Evolutionary conservation across 2,329 filamentous ascomycete species (phyloP), one percentile per base, ranked within the genome.

Genomic region (Penicillium capsulatum): DNA sequence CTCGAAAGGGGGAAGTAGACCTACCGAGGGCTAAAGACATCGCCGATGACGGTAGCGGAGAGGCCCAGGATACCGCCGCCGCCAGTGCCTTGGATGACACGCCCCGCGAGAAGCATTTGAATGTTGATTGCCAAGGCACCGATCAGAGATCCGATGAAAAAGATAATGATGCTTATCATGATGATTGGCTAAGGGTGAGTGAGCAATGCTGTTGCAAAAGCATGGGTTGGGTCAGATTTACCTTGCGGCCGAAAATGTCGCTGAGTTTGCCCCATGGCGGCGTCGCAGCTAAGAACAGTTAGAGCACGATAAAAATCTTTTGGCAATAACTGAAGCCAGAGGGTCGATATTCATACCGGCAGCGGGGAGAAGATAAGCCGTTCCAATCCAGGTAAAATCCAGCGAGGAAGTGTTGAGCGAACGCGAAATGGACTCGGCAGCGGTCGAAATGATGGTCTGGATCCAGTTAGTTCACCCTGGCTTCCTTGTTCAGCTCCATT

Each of bases 241-340:
- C 15, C 35, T 38, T 38, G 16, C 35, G 35, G 16, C 35, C 35
- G 17, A 31, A 38, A 17, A 38, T 38, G 29, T 38, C 35, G 29
- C 35, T 38, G 7, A 38, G n/a, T 15, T 31, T 31, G 28, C 35
- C 35, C 35, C 35, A 38, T n/a, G 11, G 15, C 9, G 35, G 35
- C 16, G 35, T 24, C 16, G 20, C 17, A 31, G 29, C 35, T 15
- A 11, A 11, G 11, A 24, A 24, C 22, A 24, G 22, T 24, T 24
- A 24, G 22, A 24, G 22, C 22, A 24, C n/a, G n/a, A 24, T 24
- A 11, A 24, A 11, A 11, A 24, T 24, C 7, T 24, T 24, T 11
- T 11, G 22, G 7, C 7, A 24, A 11, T 24, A 7, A 24, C 11
- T 24, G 7, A 24, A 11, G 7, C 11, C 7, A 24, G 22, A 24